Conservation (phyloP, 2,329 filamentous ascomycete species). For the Epichloe amarillans region DNA sequence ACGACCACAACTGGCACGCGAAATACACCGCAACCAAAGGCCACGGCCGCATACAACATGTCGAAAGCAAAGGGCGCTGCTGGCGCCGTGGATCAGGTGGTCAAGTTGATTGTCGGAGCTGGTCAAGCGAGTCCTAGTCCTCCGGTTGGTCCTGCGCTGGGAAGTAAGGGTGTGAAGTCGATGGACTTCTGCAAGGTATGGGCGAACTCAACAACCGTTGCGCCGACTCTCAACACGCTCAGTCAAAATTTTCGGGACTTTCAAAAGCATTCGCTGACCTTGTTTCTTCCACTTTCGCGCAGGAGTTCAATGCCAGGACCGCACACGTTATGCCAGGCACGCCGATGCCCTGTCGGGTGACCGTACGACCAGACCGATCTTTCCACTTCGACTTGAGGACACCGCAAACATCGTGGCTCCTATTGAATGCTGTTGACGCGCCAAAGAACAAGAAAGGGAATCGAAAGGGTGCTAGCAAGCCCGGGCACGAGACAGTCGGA, state of each 20-base stretch:
- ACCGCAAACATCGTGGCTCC: slow-evolving; percentile 81
- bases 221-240: neutral
- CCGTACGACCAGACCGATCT: slow-evolving; percentile 80
- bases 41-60: slow-evolving; percentile 26
- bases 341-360: slow-evolving; percentile 81
- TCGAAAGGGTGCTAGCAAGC: slow-evolving; percentile 62
- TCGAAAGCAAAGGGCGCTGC: slow-evolving; percentile 33
- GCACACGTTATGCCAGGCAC: slow-evolving; percentile 70
- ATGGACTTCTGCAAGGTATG: slow-evolving; percentile 98
- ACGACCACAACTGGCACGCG: neutral
- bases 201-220: neutral
- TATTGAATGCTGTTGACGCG: slow-evolving; percentile 72
- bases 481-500: slow-evolving; percentile 67
- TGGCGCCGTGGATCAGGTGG: slow-evolving; percentile 52
- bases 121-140: slow-evolving; percentile 91
- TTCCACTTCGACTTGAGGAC: slow-evolving; percentile 92
- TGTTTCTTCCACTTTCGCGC: neutral
- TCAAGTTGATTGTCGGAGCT: slow-evolving; percentile 95
- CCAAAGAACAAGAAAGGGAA: slow-evolving; percentile 60
- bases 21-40: slow-evolving; percentile 4
- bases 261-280: slow-evolving; percentile 8
- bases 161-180: slow-evolving; percentile 95
- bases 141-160: slow-evolving; percentile 88
- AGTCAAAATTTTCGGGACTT: neutral
- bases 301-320: slow-evolving; percentile 97